A percentile compares a stretch with the other conserved stretches of the same genome.
phyloP scores from a whole-genome alignment of 2,329 filamentous ascomycete genomes.

The Juglanconis sp. region DNA sequence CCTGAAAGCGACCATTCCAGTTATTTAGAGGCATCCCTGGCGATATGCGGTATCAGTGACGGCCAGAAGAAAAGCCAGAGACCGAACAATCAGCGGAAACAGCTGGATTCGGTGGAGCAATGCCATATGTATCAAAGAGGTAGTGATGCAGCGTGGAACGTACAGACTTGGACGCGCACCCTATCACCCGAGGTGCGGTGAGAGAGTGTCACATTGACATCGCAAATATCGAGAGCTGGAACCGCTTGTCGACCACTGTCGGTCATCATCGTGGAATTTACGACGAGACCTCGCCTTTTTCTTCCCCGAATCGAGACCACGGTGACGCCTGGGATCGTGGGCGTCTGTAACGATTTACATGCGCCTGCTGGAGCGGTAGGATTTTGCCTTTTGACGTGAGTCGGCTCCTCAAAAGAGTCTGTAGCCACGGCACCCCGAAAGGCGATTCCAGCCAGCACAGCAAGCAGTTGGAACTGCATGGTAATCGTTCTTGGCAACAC shows the following conservation, averaged over 20 bases:
- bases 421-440: background rate
- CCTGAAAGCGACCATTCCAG: conserved; percentile 11
- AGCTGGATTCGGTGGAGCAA: background rate
- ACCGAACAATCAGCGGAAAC: background rate
- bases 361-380: background rate
- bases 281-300: background rate
- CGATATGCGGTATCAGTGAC: background rate
- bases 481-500: background rate
- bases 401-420: background rate
- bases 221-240: background rate
- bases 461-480: background rate
- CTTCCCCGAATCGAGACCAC: background rate
- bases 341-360: background rate
- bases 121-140: no score
- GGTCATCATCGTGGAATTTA: background rate
- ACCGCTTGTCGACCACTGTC: background rate
- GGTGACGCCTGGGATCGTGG: background rate
- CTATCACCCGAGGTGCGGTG: background rate
- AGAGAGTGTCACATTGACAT: background rate
- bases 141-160: background rate
- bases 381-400: background rate
- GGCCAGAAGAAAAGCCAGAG: background rate
- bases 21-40: background rate
- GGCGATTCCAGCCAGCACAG: background rate
- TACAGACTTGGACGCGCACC: background rate